Base-by-base conservation (phyloP, 371 early-diverging fungal species). In the Circinella umbellata region DNA sequence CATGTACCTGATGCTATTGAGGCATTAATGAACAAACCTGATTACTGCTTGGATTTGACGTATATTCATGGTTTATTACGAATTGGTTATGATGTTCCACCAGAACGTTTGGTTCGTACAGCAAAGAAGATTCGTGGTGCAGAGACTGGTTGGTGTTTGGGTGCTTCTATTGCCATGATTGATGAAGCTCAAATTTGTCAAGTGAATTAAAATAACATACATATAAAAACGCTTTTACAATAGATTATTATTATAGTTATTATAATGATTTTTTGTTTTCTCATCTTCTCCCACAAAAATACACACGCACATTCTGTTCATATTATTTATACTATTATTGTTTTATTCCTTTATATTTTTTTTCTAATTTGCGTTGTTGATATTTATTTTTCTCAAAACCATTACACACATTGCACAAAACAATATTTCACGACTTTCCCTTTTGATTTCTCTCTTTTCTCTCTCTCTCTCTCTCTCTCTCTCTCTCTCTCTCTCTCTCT, bases 121-220 rank as follows among this genome's bases (percentile, higher is more conserved):
- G 92, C 96, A 35, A 94, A 97, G 74, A 97, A 97, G 85, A 95
- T 98, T 67, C 87, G 89, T 35, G 93, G 89, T 47, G 89, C 94
- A 38, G 98, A 98, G 73, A 96, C 96, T 27, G 98, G 98, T 8
- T 98, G 98, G 98, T 94, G 95, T 73, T 81, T 98, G 47, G 98
- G 98, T 47, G 96, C 96, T 11, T 90, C 96, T 17, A 91, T 98
- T 69, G 86, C 90, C 14, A 86, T 93, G 68, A 78, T 94, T 27
- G 89, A 91, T 55, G 65, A 73, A 48, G 70, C 70, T n/a, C 64
- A 77, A 59, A 73, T 84, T 67, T 82, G 83, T 55, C 73, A 66
- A 70, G 48, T 69, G 36, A 61, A 65, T 34, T 65, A 37, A 65
- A 13, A 17, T 60, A 10, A 6, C 4, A 65, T 11, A 64, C 49